Evolutionary conservation across 1,284 basidiomycete genomes (phyloP).

Genomic region (Xerocomus nothofagi): DNA sequence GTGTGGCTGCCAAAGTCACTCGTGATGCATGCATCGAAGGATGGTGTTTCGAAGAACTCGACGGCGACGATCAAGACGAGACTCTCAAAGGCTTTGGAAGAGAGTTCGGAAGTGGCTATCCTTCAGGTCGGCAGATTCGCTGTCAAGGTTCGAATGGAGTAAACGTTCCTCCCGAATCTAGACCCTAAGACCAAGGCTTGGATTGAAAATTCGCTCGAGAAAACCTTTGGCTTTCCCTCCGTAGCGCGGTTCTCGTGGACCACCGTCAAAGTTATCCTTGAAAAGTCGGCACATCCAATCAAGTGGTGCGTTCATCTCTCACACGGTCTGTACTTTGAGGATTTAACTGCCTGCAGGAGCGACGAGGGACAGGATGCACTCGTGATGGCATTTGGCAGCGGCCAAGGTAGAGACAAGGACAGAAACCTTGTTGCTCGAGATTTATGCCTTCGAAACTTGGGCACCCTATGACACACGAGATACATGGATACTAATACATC

Average conservation of each 20-base stretch:
- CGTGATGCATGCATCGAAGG: constrained; percentile 87
- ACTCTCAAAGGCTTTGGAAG: constrained; percentile 49
- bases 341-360: constrained; percentile 48
- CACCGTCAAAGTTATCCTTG: constrained; percentile 85
- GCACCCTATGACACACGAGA: constrained; percentile 36
- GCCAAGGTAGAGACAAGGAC: constrained; percentile 68
- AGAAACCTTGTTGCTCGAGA: constrained; percentile 69
- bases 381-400: constrained; percentile 69
- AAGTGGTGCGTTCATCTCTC: constrained; percentile 62
- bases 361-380: constrained; percentile 81
- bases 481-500: constrained; percentile 14
- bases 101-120: constrained; percentile 81
- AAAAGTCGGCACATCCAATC: constrained; percentile 75
- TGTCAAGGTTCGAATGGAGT: neutral
- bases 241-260: constrained; percentile 96
- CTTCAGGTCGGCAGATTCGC: constrained; percentile 57
- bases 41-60: constrained; percentile 76
- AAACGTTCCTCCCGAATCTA: constrained; percentile 30
- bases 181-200: constrained; percentile 94
- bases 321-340: neutral
- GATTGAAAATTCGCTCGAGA: constrained; percentile 77
- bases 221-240: constrained; percentile 91
- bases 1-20: constrained; percentile 96
- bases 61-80: constrained; percentile 15
- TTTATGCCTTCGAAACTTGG: constrained; percentile 68